Percentiles rank a stretch among this genome's conserved stretches.
phyloP scores from a whole-genome alignment of 441 rosid species.

The Populus hybrid region DNA sequence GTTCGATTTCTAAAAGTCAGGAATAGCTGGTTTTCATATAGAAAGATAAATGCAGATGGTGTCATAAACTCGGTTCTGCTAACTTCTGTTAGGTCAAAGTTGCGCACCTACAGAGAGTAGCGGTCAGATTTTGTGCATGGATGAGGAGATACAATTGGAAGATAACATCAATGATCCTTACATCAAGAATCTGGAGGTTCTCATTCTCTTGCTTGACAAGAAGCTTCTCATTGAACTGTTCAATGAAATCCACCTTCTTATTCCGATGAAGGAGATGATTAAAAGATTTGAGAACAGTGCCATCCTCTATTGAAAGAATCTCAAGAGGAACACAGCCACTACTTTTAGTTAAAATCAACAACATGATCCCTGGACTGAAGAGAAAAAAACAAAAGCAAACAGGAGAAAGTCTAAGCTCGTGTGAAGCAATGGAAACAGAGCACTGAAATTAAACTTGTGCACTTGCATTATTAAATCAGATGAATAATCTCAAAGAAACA shows the following conservation, averaged over 20 bases:
- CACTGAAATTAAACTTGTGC: neutral
- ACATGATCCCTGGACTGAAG: slow-evolving; percentile 67
- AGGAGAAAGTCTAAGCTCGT: neutral
- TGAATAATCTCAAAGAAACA: neutral
- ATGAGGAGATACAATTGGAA: neutral
- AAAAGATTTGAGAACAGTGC: slow-evolving; percentile 60
- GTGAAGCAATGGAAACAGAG: neutral
- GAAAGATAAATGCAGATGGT: slow-evolving; percentile 59
- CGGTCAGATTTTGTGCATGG: neutral
- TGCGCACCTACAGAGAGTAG: slow-evolving; percentile 38
- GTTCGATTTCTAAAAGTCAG: slow-evolving; percentile 55
- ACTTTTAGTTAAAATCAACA: slow-evolving; percentile 51
- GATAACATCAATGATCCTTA: slow-evolving; percentile 23
- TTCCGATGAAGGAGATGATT: slow-evolving; percentile 65
- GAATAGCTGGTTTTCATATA: slow-evolving; percentile 59
- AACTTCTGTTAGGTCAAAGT: slow-evolving; percentile 46
- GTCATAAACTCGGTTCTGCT: slow-evolving; percentile 46
- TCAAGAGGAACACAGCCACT: slow-evolving; percentile 53
- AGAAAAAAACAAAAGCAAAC: neutral
- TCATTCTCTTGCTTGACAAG: slow-evolving; percentile 27
- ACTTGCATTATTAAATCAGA: neutral
- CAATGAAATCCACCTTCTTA: slow-evolving; percentile 69
- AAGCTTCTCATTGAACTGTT: slow-evolving; percentile 73
- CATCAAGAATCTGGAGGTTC: slow-evolving; percentile 71
- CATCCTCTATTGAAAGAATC: slow-evolving; percentile 67